phyloP scores from a whole-genome alignment of 2,329 filamentous ascomycete species.

The Diaporthe sp. region DNA sequence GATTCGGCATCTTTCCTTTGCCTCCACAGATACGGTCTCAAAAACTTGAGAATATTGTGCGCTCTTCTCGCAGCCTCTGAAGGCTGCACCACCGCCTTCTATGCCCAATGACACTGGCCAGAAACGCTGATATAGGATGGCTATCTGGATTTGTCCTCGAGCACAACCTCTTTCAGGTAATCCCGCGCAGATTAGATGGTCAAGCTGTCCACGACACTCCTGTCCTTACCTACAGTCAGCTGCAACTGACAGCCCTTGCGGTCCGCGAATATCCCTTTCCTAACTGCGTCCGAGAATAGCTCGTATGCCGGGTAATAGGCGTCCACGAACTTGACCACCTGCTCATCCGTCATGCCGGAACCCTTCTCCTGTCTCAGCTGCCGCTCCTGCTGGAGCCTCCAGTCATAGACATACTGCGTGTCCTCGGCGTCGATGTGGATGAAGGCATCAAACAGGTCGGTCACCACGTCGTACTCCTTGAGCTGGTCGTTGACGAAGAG shows the following conservation, averaged over 20 bases:
- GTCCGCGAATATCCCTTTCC: conserved; percentile 68
- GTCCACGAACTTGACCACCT: conserved; percentile 81
- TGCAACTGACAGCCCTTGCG: conserved; percentile 70
- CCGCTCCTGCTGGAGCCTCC: conserved; percentile 86
- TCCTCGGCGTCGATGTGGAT: conserved; percentile 79
- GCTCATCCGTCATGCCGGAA: conserved; percentile 84
- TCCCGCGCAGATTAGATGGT: background rate
- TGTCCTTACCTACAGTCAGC: conserved; percentile 72
- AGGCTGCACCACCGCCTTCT: background rate
- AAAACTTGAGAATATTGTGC: background rate
- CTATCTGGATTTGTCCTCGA: background rate
- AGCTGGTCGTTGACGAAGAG: conserved; percentile 65
- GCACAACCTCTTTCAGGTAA: background rate
- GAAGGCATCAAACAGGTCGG: conserved; percentile 66
- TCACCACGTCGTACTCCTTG: conserved; percentile 62
- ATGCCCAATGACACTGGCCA: background rate
- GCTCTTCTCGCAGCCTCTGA: background rate
- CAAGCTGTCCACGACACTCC: conserved; percentile 69
- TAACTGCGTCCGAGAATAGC: conserved; percentile 73
- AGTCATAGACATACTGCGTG: conserved; percentile 82
- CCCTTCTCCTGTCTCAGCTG: conserved; percentile 76
- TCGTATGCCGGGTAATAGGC: conserved; percentile 81
- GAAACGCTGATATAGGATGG: background rate
- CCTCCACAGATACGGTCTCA: background rate
- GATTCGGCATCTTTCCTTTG: background rate